Evolutionary conservation across 768 basidiomycete species (phyloP), one percentile per base, ranked within the genome.

Genomic region (Boletus rubroflammeus): DNA sequence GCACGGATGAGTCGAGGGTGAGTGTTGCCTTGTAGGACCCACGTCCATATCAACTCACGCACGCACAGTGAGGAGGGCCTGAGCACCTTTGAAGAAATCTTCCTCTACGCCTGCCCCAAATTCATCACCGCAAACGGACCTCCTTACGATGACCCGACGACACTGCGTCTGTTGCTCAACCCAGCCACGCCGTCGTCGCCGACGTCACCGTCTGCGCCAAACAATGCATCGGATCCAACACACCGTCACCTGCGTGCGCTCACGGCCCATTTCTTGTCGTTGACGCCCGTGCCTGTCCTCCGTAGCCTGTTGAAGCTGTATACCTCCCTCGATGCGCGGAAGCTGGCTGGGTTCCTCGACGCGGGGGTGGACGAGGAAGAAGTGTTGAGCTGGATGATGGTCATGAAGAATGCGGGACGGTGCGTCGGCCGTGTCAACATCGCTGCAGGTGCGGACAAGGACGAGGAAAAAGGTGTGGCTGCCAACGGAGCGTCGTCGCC

Each of bases 321-420:
- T 76, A 94, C 94, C 6, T 91, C 88, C 46, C 83, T 99, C 49
- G 94, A 92, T 56, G 86, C 94, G 14, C 82, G 82, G 66, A 98
- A 98, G 74, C 81, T 99, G 26, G 88, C 95, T 0, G 86, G 85
- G 61, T 97, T 98, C 81, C 76, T 96, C 42, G 92, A 93, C 56
- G 47, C 63, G 2, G 70, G 67, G 0, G 84, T 82, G 41, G 90
- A 90, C 59, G 96, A 98, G 73, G 96, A 98, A 67, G 89, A 90
- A 70, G 87, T 98, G 66, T 79, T 99, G 54, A 90, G 95, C 73
- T 90, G 96, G 80, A 82, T 98, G 80, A 97, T 98, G 93, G 86
- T 93, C 41, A 82, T 97, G 74, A 98, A 99, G 77, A 86, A 89
- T 58, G 84, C 85, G 0, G 90, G 88, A 62, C 78, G 92, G 64